Evolutionary conservation across 2,329 filamentous ascomycete genomes (phyloP).

Genomic region (Pochonia chlamydosporia): DNA sequence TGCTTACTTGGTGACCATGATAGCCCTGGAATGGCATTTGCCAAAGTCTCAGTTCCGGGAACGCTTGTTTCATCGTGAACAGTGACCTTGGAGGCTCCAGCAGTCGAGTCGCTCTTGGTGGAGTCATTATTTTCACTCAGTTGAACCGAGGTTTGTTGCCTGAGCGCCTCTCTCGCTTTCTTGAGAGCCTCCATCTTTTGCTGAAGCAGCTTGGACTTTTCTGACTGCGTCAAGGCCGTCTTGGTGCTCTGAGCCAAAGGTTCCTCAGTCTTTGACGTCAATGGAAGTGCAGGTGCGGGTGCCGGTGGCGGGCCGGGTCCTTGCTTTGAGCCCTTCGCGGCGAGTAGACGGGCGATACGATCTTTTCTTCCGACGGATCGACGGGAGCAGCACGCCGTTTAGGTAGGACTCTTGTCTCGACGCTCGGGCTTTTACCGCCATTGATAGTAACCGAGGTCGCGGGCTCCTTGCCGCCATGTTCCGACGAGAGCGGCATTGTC

Average conservation of each 20-base stretch:
- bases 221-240: slow-evolving; percentile 37
- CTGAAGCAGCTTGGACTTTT: slow-evolving; percentile 68
- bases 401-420: background rate
- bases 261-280: background rate
- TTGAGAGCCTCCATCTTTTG: slow-evolving; percentile 74
- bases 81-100: background rate
- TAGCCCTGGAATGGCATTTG: slow-evolving; percentile 17
- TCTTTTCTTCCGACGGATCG: slow-evolving; percentile 59
- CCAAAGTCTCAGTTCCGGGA: slow-evolving; percentile 21
- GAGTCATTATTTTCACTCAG: slow-evolving; percentile 2
- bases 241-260: slow-evolving; percentile 18
- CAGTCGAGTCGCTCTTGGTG: background rate
- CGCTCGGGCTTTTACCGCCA: background rate
- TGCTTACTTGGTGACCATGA: slow-evolving; percentile 25
- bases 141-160: background rate
- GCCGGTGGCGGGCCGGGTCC: slow-evolving; percentile 12
- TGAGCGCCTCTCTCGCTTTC: slow-evolving; percentile 44
- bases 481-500: background rate
- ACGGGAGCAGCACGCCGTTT: background rate
- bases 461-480: background rate
- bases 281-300: slow-evolving; percentile 5
- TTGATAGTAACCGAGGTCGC: background rate
- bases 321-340: slow-evolving; percentile 60
- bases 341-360: slow-evolving; percentile 68
- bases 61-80: background rate